These are phyloP conservation scores for Penicillium ochrochloron DNA, from an alignment of 495 filamentous ascomycete species.

Conservation along the genomic window DNA sequence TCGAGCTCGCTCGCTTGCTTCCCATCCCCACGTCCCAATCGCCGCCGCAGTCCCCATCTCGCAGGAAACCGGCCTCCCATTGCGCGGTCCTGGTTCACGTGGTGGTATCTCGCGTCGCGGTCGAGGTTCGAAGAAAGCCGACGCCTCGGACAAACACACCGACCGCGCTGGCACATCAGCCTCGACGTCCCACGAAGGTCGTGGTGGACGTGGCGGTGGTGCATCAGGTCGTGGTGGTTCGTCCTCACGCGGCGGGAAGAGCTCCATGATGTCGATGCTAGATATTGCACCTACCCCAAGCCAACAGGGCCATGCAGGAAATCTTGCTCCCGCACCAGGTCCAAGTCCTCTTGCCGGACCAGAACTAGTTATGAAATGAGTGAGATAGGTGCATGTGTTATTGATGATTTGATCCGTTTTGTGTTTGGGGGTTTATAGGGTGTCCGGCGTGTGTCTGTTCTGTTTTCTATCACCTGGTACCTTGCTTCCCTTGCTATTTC, in stretches of 20 bases:
- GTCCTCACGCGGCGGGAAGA: conserved; percentile 37
- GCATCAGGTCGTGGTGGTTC: conserved; percentile 39
- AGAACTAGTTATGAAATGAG: conserved; percentile 38
- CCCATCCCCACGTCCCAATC: conserved; percentile 45
- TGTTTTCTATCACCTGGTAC: background rate
- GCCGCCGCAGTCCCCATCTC: conserved; percentile 48
- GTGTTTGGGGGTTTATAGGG: background rate
- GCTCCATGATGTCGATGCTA: conserved; percentile 33
- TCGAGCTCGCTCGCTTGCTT: conserved; percentile 45
- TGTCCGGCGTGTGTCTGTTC: background rate
- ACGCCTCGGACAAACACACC: conserved; percentile 61
- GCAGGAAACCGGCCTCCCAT: conserved; percentile 52
- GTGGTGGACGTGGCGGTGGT: conserved; percentile 37
- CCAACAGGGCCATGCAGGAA: conserved; percentile 24
- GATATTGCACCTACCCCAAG: conserved; percentile 30
- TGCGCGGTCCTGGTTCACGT: conserved; percentile 76
- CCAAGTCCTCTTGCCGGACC: conserved; percentile 36
- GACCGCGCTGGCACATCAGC: conserved; percentile 25
- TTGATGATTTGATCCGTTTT: background rate
- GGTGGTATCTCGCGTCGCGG: conserved; percentile 84
- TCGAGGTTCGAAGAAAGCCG: conserved; percentile 76
- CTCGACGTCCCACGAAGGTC: conserved; percentile 31
- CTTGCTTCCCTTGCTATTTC: background rate
- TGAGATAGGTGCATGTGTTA: background rate
- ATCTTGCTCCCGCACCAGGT: conserved; percentile 31